Base-by-base conservation (phyloP, 441 rosid genomes). In the Gossypium lobatum region DNA sequence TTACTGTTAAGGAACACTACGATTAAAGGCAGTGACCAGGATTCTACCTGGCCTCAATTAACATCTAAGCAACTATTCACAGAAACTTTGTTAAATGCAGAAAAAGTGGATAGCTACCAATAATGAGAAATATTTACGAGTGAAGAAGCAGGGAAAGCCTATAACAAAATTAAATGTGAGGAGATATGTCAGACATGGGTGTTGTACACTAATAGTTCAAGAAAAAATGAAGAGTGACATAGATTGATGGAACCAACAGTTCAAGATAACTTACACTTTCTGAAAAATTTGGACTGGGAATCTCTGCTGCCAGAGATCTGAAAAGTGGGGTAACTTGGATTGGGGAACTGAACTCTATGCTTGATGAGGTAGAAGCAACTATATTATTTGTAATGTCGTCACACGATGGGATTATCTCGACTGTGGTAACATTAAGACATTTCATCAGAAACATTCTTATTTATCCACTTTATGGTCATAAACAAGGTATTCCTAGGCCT, bases 221-320 rank as follows among this genome's bases (percentile, higher is more conserved):
- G 39, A 59, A 4, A 31, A 60, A 26, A 60, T 20, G 64, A 60
- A 26, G 37, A 14, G 64, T 60, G 1, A 26, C 18, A 20, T 18
- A 20, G 61, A 21, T 45, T 50, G 53, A 65, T 59, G 53, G 26
- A 58, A 45, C 68, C 48, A 46, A 64, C 16, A 67, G 57, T 61
- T 66, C 37, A 73, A 71, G 76, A 26, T 60, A 62, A 88, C 97
- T 90, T 84, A 95, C 99, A 84, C 99, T 95, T 87, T 95, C 99
- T 73, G 99, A 93, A 85, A 95, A 95, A 76, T 89, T 90, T 71
- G 98, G 99, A 83, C 97, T 95, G 74, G 99, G 99, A 81, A 95
- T 89, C 70, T 93, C 93, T 62, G 99, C 99, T 73, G 96, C 98
- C 79, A 95, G 79, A 76, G 99, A 89, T 84, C 96, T 87, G 90